Conservation (phyloP, 345 rosid genomes). For the Angophora floribunda region DNA sequence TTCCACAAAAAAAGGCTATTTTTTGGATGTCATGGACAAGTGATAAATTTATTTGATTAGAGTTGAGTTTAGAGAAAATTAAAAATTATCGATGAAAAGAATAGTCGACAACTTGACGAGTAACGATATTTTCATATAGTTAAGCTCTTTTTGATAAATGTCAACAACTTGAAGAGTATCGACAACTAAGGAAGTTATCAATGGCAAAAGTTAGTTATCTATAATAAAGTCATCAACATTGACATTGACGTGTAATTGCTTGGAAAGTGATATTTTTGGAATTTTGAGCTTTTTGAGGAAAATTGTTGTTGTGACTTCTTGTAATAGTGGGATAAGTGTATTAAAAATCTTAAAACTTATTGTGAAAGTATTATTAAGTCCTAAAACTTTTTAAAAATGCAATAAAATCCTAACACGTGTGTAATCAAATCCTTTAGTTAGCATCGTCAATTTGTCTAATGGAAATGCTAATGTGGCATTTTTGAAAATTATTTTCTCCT, state of each 20-base stretch:
- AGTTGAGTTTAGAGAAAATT: neutral
- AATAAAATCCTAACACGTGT: neutral
- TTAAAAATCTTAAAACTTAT: too few species aligned
- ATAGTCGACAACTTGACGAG: neutral
- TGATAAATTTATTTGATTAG: neutral
- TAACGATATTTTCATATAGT: neutral
- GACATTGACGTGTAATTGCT: neutral
- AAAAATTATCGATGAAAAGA: neutral
- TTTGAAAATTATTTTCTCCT: too few species aligned
- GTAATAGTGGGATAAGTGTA: accelerated
- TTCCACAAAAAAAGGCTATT: neutral
- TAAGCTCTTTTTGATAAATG: neutral
- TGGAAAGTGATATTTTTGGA: neutral
- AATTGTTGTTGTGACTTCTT: neutral
- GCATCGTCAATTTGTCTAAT: neutral
- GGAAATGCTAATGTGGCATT: neutral
- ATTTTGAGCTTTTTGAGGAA: neutral
- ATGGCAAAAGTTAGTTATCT: neutral
- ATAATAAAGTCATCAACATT: neutral
- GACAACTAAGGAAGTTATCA: neutral
- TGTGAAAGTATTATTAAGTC: accelerated
- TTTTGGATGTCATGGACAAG: neutral
- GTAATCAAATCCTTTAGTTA: neutral
- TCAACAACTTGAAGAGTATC: neutral
- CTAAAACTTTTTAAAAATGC: neutral